Percentiles rank a stretch among this genome's conserved stretches.
Evolutionary conservation across 192 early-diverging fungal species (phyloP).

Genomic region (Mortierella hygrophila): DNA sequence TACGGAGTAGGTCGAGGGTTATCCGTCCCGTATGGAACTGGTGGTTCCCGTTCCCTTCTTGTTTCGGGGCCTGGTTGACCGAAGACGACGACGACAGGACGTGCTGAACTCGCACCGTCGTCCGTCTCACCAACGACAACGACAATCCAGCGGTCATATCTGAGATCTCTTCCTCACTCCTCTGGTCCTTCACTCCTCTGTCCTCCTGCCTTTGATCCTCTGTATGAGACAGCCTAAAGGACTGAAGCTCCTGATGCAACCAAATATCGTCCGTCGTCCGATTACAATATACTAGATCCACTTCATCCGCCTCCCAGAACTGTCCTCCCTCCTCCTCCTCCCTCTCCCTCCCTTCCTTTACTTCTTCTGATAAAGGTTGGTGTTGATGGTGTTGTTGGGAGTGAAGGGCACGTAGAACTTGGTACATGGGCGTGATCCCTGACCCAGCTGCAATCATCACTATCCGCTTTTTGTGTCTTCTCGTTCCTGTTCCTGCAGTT

Average conservation of each 20-base stretch:
- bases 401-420: slow-evolving; percentile 21
- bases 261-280: slow-evolving; percentile 33
- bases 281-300: slow-evolving; percentile 50
- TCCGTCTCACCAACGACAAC: background rate
- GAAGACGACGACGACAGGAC: slow-evolving; percentile 10
- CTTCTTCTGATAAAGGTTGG: background rate
- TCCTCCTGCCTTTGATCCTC: background rate
- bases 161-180: background rate
- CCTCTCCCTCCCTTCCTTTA: background rate
- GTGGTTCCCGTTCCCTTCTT: background rate
- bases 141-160: background rate
- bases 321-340: background rate
- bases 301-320: slow-evolving; percentile 6
- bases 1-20: slow-evolving; percentile 11
- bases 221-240: background rate
- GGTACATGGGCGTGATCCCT: slow-evolving; percentile 53
- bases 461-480: background rate
- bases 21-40: slow-evolving; percentile 26
- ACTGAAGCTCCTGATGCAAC: slow-evolving; percentile 36
- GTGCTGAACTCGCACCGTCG: slow-evolving; percentile 35
- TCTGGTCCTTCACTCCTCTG: background rate
- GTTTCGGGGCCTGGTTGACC: background rate
- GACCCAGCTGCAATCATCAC: slow-evolving; percentile 53
- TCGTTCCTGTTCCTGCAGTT: background rate
- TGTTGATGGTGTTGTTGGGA: background rate